Evolutionary conservation across 192 early-diverging fungal genomes (phyloP), one percentile per base, ranked within the genome.

Genomic region (Spizellomyces sp.): DNA sequence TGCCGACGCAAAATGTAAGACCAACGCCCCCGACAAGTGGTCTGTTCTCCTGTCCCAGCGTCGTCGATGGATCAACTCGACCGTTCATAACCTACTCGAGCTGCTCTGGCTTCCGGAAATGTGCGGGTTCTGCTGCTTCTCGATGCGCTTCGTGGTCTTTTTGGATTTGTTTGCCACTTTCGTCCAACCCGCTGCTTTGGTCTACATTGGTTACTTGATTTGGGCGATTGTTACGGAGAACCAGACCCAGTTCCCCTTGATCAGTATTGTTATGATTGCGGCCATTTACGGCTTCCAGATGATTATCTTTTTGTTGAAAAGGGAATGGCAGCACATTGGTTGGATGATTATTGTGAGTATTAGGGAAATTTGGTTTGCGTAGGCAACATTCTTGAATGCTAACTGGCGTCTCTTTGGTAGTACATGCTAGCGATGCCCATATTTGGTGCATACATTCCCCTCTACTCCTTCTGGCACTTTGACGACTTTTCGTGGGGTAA

Each of bases 401-500:
- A 57, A 17, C 58, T n/a, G 48, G 14, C 72, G 48, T 41, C 0
- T 9, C 44, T 59, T 83, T 80, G 27, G 3, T 36, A 36, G 27
- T 98, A 98, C 77, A 83, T 98, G 14, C 75, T 96, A 2, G 93
- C 92, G 6, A 92, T 95, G 54, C 95, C 96, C 8, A 75, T 98
- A n/a, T 98, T 93, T 74, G 92, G 90, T 12, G 93, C 94, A 70
- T 91, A 92, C 75, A 88, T 98, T 54, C 96, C 96, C 0, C 71
- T 98, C 48, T 98, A 98, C 73, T 86, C 95, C 1, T 97, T 98
- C 88, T 96, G 94, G 96, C 94, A 98, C 81, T 94, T 96, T 87
- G 96, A 98, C 71, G 96, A 98, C 64, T 98, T 98, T 75, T 93
- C 92, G 4, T 98, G 96, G 96, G 96, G 96, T 74, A 95, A 97